These are phyloP conservation scores for Glarea lozoyensis DNA, from an alignment of 495 filamentous ascomycete genomes.

Conservation along the genomic window DNA sequence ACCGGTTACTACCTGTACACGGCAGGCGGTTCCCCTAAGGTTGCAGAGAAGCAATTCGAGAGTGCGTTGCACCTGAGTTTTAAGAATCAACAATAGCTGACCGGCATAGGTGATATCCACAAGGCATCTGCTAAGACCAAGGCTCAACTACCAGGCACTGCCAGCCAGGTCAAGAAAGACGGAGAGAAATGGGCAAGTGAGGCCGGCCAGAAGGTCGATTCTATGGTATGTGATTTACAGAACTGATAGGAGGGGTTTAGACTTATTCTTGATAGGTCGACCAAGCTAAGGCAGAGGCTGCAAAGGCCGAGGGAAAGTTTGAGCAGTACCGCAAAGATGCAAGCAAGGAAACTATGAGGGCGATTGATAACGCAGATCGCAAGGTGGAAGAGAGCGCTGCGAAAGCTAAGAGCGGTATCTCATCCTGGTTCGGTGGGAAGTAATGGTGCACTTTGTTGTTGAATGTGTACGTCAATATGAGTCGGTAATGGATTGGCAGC, in stretches of 20 bases:
- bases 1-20: conserved; percentile 87
- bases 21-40: conserved; percentile 74
- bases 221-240: conserved; percentile 34
- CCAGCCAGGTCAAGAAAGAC: conserved; percentile 41
- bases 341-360: conserved; percentile 51
- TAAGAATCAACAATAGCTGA: conserved; percentile 10
- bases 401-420: conserved; percentile 70
- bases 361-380: conserved; percentile 63
- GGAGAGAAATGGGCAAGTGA: conserved; percentile 41
- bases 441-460: no score
- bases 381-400: conserved; percentile 67
- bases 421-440: conserved; percentile 78
- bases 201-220: conserved; percentile 45
- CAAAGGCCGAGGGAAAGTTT: conserved; percentile 43
- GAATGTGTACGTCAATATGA: no score
- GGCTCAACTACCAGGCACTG: conserved; percentile 43
- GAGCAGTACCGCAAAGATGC: conserved; percentile 52
- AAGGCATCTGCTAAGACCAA: conserved; percentile 58
- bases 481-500: no score
- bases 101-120: conserved; percentile 48
- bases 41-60: conserved; percentile 74
- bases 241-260: background rate
- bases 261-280: conserved; percentile 37
- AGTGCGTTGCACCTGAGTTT: conserved; percentile 39
- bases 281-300: conserved; percentile 49